phyloP scores from a whole-genome alignment of 169 alveolate species.

The Cryptosporidium meleagridis region DNA sequence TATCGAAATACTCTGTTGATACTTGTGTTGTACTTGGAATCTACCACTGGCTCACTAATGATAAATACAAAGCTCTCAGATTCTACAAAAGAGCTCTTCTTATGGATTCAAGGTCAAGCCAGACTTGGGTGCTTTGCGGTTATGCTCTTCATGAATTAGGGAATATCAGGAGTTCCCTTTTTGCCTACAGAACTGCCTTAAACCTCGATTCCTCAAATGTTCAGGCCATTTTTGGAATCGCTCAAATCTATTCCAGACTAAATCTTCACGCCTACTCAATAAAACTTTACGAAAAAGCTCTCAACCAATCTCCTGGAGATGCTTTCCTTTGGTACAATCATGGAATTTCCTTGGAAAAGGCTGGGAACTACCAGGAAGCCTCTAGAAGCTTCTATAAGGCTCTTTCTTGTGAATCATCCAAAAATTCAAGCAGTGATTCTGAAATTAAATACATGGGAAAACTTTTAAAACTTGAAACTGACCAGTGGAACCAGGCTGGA shows the following conservation, averaged over 20 bases:
- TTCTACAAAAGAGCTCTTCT: slow-evolving; percentile 67
- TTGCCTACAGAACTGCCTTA: slow-evolving; percentile 60
- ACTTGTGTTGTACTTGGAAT: slow-evolving; percentile 66
- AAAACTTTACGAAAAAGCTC: slow-evolving; percentile 51
- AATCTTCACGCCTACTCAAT: slow-evolving; percentile 38
- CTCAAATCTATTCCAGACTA: slow-evolving; percentile 45
- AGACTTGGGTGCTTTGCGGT: slow-evolving; percentile 60
- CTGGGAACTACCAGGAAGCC: slow-evolving; percentile 41
- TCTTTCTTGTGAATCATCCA: slow-evolving; percentile 41
- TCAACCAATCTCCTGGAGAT: slow-evolving; percentile 52
- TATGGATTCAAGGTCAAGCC: slow-evolving; percentile 35
- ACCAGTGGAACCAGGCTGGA: slow-evolving; percentile 61
- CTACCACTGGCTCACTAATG: slow-evolving; percentile 70
- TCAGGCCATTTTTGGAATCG: slow-evolving; percentile 48
- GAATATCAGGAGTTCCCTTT: slow-evolving; percentile 29
- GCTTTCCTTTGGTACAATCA: slow-evolving; percentile 52
- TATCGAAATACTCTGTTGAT: slow-evolving; percentile 56
- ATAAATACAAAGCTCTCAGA: slow-evolving; percentile 55
- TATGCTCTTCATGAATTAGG: slow-evolving; percentile 65
- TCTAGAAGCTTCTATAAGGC: slow-evolving; percentile 62
- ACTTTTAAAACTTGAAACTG: slow-evolving; percentile 44
- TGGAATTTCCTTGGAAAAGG: slow-evolving; percentile 33
- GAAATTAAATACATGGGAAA: slow-evolving; percentile 69
- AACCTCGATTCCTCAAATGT: slow-evolving; percentile 37
- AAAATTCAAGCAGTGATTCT: slow-evolving; percentile 24